A percentile compares a stretch with the other conserved stretches of the same genome.
phyloP scores from a whole-genome alignment of 495 filamentous ascomycete genomes.

The Acidiella bohemica region DNA sequence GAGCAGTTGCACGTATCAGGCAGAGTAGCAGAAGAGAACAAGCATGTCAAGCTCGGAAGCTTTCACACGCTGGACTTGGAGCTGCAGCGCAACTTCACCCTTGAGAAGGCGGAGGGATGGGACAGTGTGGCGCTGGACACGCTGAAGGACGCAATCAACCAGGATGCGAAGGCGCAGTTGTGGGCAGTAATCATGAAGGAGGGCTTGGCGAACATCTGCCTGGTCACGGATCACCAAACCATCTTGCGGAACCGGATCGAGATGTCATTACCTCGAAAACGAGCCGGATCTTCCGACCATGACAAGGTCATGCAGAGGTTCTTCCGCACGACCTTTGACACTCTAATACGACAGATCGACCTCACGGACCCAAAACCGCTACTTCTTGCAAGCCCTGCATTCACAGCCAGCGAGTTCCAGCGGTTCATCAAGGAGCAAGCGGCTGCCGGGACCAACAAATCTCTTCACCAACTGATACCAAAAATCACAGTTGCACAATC shows the following conservation, averaged over 20 bases:
- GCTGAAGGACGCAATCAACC: slow-evolving; percentile 64
- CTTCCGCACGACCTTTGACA: slow-evolving; percentile 62
- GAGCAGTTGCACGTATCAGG: slow-evolving; percentile 77
- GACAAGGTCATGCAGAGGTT: slow-evolving; percentile 65
- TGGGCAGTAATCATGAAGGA: slow-evolving; percentile 92
- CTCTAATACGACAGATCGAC: slow-evolving; percentile 66
- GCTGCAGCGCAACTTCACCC: slow-evolving; percentile 72
- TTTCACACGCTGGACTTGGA: slow-evolving; percentile 89
- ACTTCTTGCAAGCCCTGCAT: slow-evolving; percentile 83
- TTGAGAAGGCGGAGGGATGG: slow-evolving; percentile 72
- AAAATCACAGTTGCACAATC: slow-evolving; percentile 68
- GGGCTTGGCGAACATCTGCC: slow-evolving; percentile 80
- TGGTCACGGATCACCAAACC: slow-evolving; percentile 84
- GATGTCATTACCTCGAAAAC: slow-evolving; percentile 64
- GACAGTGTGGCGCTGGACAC: slow-evolving; percentile 74
- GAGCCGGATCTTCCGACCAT: slow-evolving; percentile 24
- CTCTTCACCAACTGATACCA: slow-evolving; percentile 24
- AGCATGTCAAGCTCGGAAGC: slow-evolving; percentile 65
- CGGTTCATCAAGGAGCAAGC: slow-evolving; percentile 66
- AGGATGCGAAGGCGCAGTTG: slow-evolving; percentile 55
- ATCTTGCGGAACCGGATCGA: slow-evolving; percentile 80
- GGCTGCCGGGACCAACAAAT: slow-evolving; percentile 45
- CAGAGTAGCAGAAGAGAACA: slow-evolving; percentile 68
- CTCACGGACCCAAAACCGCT: slow-evolving; percentile 53
- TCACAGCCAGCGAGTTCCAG: slow-evolving; percentile 67